Evolutionary conservation across 495 filamentous ascomycete genomes (phyloP).

Genomic region (Penicillium cataractarum): DNA sequence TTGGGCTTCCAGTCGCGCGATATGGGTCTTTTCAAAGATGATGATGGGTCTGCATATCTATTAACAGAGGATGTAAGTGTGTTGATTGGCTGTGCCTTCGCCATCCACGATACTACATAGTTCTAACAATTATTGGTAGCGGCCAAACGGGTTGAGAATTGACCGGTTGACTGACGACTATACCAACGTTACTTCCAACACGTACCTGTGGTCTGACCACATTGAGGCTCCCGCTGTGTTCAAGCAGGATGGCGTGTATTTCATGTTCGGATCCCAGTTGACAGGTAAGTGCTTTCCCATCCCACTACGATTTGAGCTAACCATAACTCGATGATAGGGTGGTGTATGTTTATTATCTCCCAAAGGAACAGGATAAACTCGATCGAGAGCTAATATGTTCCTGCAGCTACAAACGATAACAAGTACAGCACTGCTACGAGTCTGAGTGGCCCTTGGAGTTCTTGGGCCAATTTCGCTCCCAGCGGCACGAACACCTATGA

Average conservation of each 20-base stretch:
- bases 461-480: conserved; percentile 62
- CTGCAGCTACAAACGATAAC: conserved; percentile 57
- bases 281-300: conserved; percentile 34
- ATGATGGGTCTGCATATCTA: conserved; percentile 63
- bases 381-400: neutral
- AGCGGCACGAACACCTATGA: conserved; percentile 53
- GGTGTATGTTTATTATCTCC: neutral
- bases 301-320: neutral
- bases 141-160: neutral
- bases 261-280: conserved; percentile 54
- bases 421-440: conserved; percentile 48
- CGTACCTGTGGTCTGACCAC: conserved; percentile 46
- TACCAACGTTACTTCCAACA: conserved; percentile 32
- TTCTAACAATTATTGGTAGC: neutral
- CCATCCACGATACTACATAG: neutral
- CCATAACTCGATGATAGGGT: neutral
- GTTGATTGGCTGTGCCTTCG: neutral
- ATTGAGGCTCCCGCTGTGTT: conserved; percentile 53
- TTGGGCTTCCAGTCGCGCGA: conserved; percentile 60
- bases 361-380: neutral
- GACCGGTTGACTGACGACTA: conserved; percentile 3
- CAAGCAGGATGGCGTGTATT: conserved; percentile 54
- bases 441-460: conserved; percentile 56
- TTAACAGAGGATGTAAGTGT: conserved; percentile 60
- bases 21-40: conserved; percentile 63